A percentile compares a stretch with the other conserved stretches of the same genome.
Conservation (phyloP, 805 yeast species). For the Wickerhamiella bombiphila region DNA sequence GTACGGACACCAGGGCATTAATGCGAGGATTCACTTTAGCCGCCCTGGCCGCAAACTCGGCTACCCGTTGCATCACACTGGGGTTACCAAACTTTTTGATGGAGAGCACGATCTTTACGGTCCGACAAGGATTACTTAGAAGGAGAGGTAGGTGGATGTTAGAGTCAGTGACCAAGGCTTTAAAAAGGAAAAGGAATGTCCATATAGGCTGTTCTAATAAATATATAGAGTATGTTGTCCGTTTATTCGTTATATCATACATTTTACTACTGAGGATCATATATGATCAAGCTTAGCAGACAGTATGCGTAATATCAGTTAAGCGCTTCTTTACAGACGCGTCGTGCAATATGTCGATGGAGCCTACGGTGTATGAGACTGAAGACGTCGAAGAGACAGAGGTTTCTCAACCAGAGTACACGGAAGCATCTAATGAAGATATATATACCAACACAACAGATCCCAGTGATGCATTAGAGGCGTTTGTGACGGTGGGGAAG, state of each 20-base stretch:
- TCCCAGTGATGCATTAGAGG: not conserved
- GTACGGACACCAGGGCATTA: constrained; percentile 21
- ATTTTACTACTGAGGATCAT: no score
- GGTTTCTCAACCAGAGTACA: not conserved
- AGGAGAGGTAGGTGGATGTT: no score
- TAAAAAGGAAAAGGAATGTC: not conserved
- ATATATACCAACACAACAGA: not conserved
- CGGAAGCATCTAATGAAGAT: not conserved
- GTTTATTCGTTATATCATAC: no score
- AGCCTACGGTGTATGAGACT: constrained; percentile 2
- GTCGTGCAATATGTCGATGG: not conserved
- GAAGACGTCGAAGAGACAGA: constrained; percentile 1
- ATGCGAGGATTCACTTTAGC: constrained; percentile 15
- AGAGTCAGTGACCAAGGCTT: not conserved
- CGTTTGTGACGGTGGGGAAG: constrained; percentile 3
- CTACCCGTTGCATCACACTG: constrained; percentile 7
- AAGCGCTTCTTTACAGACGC: no score
- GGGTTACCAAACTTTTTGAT: not conserved
- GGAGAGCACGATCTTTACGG: not conserved
- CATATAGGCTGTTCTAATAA: not conserved
- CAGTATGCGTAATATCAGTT: no score
- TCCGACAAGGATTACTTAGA: no score
- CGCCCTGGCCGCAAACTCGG: constrained; percentile 18
- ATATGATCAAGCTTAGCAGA: no score
- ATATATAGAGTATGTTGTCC: no score